Evolutionary conservation across 345 rosid species (phyloP).

Genomic region (Draba incana): DNA sequence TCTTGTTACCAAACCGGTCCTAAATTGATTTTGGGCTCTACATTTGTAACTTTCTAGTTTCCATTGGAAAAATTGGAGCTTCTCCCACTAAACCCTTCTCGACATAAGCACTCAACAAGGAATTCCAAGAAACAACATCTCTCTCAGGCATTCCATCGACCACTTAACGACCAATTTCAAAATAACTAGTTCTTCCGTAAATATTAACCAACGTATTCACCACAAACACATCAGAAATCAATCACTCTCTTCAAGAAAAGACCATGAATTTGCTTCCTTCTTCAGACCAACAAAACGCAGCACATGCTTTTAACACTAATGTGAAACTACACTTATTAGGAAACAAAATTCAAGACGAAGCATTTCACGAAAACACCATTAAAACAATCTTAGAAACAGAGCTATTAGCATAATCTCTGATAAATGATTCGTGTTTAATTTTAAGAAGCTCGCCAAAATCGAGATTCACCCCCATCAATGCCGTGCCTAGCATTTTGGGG

Average conservation of each 20-base stretch:
- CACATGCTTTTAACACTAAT: conserved; percentile 54
- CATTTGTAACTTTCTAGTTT: no score
- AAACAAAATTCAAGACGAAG: conserved; percentile 32
- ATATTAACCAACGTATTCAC: conserved; percentile 50
- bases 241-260: conserved; percentile 43
- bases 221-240: conserved; percentile 42
- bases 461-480: no score
- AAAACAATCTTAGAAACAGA: conserved; percentile 37
- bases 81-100: conserved; percentile 42
- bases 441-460: no score
- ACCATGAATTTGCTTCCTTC: conserved; percentile 55
- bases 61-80: no score
- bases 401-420: conserved; percentile 56
- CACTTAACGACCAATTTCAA: conserved; percentile 42
- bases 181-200: conserved; percentile 40
- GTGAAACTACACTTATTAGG: conserved; percentile 56
- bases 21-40: no score
- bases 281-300: conserved; percentile 42
- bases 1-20: no score
- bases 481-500: no score
- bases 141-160: conserved; percentile 52
- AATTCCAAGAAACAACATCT: conserved; percentile 55
- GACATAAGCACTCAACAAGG: conserved; percentile 49
- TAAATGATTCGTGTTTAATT: no score
- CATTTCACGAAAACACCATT: conserved; percentile 44